These are phyloP conservation scores for Xerocomus brunneocitrinus DNA, from an alignment of 768 basidiomycete species.

Conservation along the genomic window DNA sequence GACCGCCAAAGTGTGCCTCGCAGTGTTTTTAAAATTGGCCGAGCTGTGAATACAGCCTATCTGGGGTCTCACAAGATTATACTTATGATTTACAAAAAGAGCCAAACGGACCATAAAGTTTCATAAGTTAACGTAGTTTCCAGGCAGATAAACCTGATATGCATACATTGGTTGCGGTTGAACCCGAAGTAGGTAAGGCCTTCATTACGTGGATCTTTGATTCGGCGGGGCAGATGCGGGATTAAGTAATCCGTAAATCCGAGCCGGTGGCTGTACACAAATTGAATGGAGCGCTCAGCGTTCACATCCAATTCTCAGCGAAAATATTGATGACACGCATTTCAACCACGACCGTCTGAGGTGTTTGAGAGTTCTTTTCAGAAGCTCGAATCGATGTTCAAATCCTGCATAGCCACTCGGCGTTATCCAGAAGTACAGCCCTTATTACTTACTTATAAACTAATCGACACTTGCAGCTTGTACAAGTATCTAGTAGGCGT, in stretches of 20 bases:
- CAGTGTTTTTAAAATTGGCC: neutral
- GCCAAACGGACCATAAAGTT: neutral
- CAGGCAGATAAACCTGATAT: neutral
- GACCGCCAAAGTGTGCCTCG: conserved; percentile 5
- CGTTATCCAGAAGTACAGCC: too few relatives aligned
- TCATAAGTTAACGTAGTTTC: neutral
- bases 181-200: neutral
- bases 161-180: neutral
- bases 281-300: too few relatives aligned
- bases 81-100: neutral
- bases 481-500: too few relatives aligned
- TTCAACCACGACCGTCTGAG: too few relatives aligned
- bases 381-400: too few relatives aligned
- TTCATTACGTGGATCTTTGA: neutral
- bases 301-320: too few relatives aligned
- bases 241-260: neutral
- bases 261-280: neutral
- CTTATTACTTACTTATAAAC: too few relatives aligned
- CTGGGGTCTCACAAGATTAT: neutral
- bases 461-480: too few relatives aligned
- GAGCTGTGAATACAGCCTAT: neutral
- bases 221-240: neutral
- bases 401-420: too few relatives aligned
- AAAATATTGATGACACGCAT: too few relatives aligned
- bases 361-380: too few relatives aligned